Percentiles rank a stretch among this genome's conserved stretches.
Conservation (phyloP, 1,284 basidiomycete genomes). For the Sporisorium iseilematis-ciliati region DNA sequence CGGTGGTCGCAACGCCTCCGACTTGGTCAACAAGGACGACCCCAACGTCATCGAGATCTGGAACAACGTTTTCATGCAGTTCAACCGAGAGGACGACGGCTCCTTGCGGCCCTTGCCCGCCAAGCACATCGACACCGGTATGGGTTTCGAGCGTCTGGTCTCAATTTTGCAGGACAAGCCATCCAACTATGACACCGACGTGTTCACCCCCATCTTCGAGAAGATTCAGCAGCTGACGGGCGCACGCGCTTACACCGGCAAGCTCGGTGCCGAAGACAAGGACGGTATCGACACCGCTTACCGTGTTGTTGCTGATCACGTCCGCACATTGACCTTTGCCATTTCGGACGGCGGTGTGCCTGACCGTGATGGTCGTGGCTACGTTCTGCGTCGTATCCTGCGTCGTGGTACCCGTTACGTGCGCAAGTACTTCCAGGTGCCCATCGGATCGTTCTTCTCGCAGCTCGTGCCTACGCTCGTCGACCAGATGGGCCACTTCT, state of each 20-base stretch:
- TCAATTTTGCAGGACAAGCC: slow-evolving; percentile 89
- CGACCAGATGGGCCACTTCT: slow-evolving; percentile 87
- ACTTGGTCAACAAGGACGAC: slow-evolving; percentile 93
- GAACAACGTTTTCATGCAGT: slow-evolving; percentile 99
- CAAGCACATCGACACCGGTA: slow-evolving; percentile 97
- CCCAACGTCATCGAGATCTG: slow-evolving; percentile 97
- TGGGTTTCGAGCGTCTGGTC: slow-evolving; percentile 98
- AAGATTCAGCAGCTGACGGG: slow-evolving; percentile 91
- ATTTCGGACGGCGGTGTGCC: slow-evolving; percentile 96
- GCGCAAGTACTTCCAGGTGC: slow-evolving; percentile 92
- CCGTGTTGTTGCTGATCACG: slow-evolving; percentile 95
- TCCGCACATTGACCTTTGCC: slow-evolving; percentile 93
- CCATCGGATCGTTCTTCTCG: slow-evolving; percentile 95
- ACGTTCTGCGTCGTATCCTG: slow-evolving; percentile 91
- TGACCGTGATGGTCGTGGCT: slow-evolving; percentile 94
- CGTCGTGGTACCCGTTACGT: slow-evolving; percentile 93
- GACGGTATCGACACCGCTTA: slow-evolving; percentile 98
- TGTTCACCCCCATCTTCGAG: slow-evolving; percentile 89
- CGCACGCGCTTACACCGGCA: slow-evolving; percentile 86
- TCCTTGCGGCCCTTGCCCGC: slow-evolving; percentile 84
- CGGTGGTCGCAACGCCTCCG: slow-evolving; percentile 89
- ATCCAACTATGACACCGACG: slow-evolving; percentile 98
- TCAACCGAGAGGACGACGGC: slow-evolving; percentile 92
- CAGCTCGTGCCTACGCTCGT: slow-evolving; percentile 88
- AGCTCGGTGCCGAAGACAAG: slow-evolving; percentile 89